Evolutionary conservation across 2,329 filamentous ascomycete genomes (phyloP), one percentile per base, ranked within the genome.

Genomic region (Helotiales sp.): DNA sequence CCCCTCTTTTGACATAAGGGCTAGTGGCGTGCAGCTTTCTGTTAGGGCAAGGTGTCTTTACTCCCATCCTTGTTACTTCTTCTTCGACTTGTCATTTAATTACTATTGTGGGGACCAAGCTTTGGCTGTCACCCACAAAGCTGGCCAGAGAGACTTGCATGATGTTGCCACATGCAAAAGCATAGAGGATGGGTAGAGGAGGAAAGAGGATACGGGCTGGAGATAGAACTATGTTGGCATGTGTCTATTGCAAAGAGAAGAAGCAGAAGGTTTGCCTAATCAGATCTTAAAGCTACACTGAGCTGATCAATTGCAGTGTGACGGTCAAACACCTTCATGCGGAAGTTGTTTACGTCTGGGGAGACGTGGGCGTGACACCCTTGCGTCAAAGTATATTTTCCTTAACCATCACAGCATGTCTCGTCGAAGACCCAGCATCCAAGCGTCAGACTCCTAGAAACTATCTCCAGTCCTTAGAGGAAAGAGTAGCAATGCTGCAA

Each of bases 401-500:
- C 19, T 40, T 24, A 5, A 25, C 24, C 3, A 7, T 38, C 34
- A 6, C 24, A 52, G 49, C 30, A 27, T 40, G 33, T 29, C 49
- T 52, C 24, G 33, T 42, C 13, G 33, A 27, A 42, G 50, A 52
- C 27, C 50, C 33, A 19, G 27, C 50, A n/a, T 25, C 50, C 2
- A 42, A 5, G 5, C 31, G 29, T n/a, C 52, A 52, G 29, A 40
- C 30, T 10, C 57, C 53, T 7, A 29, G 53, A 9, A 52, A 56
- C 27, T 59, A 59, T 29, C 30, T 56, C n/a, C 33, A 59, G 27
- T 34, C 44, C 8, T 34, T 59, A 9, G 57, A 59, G 36, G 57
- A 56, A 40, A 29, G 57, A 42, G 52, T 59, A 12, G 57, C 57
- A 19, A 40, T 56, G 30, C 51, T 59, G 13, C 52, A 59, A 44